A percentile compares a stretch with the other conserved stretches of the same genome.
These are phyloP conservation scores for Dothiorella sarmentorum DNA, from an alignment of 2,329 filamentous ascomycete genomes.

Conservation along the genomic window DNA sequence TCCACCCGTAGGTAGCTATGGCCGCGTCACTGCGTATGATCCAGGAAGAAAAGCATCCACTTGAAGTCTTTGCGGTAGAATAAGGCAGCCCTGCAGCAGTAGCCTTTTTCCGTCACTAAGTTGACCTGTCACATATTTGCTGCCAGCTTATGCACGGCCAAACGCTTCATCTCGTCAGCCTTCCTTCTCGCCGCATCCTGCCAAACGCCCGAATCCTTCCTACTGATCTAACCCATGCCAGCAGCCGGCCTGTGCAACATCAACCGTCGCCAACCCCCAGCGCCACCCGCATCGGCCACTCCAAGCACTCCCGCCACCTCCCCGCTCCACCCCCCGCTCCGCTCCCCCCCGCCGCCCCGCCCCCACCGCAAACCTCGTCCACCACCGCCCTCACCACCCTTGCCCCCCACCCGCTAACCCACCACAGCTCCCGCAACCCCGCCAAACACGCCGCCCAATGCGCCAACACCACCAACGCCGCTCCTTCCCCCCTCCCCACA, in stretches of 20 bases:
- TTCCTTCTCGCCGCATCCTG: not conserved
- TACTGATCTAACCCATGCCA: slow-evolving; percentile 2
- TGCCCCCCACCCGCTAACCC: not conserved
- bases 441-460: not conserved
- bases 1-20: not conserved
- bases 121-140: not conserved
- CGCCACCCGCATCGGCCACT: not conserved
- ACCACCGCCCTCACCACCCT: not conserved
- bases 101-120: no score
- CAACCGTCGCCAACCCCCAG: not conserved
- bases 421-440: not conserved
- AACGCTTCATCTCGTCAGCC: not conserved
- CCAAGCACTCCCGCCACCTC: not conserved
- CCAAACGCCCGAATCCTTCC: not conserved
- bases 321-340: not conserved
- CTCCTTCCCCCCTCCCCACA: not conserved
- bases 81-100: no score
- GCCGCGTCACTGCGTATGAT: slow-evolving; percentile 7
- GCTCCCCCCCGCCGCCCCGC: not conserved
- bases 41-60: not conserved
- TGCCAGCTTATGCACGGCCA: slow-evolving; percentile 1
- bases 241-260: not conserved
- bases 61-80: no score
- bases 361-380: not conserved
- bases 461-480: not conserved